These are phyloP conservation scores for Inonotus obliquus DNA, from an alignment of 1,284 basidiomycete genomes.

Conservation along the genomic window DNA sequence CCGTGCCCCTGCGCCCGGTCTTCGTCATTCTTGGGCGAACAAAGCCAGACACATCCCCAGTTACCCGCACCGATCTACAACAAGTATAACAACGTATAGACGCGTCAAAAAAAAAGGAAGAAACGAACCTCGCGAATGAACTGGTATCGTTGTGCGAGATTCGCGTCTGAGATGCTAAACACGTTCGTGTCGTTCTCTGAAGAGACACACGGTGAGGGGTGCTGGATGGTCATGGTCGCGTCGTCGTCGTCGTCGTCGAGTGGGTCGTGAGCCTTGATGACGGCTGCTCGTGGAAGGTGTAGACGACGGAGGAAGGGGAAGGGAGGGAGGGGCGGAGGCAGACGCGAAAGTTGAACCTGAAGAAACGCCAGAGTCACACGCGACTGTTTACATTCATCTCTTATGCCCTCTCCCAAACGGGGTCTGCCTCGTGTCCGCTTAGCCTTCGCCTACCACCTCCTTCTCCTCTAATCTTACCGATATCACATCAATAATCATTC, in stretches of 20 bases:
- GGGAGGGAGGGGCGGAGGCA: neutral
- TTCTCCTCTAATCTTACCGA: neutral
- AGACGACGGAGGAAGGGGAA: neutral
- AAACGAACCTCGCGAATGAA: conserved; percentile 68
- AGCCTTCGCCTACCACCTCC: neutral
- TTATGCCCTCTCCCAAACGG: neutral
- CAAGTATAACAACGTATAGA: conserved; percentile 9
- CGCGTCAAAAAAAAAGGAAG: conserved; percentile 3
- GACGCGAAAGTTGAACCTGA: neutral
- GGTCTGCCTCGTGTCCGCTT: conserved; percentile 1
- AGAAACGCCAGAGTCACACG: neutral
- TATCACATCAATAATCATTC: neutral
- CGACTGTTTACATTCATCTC: neutral
- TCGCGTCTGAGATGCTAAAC: conserved; percentile 55
- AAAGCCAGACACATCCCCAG: conserved; percentile 83
- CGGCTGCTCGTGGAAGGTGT: neutral
- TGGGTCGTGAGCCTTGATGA: conserved; percentile 4
- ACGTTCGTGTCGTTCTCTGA: conserved; percentile 39
- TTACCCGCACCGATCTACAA: conserved; percentile 78
- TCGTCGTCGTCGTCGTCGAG: conserved; percentile 8
- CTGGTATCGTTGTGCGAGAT: conserved; percentile 60
- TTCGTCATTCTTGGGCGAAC: conserved; percentile 49
- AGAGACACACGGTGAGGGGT: conserved; percentile 23
- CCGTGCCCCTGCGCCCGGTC: conserved; percentile 18
- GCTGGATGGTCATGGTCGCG: conserved; percentile 9